Conservation (phyloP, 345 rosid species). For the Barbarea vulgaris region DNA sequence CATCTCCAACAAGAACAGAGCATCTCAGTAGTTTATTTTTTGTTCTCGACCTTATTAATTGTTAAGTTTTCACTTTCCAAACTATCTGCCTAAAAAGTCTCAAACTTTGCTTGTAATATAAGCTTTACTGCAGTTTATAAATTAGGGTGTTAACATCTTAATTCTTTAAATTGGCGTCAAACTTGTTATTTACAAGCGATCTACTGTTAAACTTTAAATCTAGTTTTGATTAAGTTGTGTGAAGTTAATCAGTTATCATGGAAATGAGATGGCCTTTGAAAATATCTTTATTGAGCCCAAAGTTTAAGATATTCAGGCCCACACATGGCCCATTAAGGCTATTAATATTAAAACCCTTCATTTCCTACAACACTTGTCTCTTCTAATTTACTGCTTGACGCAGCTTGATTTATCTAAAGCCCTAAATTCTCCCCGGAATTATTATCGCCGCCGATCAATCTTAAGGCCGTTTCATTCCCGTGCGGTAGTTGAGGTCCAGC, state of each 20-base stretch:
- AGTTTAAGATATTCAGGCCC: not conserved
- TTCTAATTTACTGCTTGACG: not conserved
- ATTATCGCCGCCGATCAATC: not conserved
- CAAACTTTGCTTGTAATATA: constrained; percentile 22
- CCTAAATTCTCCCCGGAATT: constrained; percentile 5
- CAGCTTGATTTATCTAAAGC: not conserved
- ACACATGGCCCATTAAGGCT: not conserved
- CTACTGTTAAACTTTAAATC: not conserved
- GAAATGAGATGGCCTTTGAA: not conserved
- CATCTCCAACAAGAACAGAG: constrained; percentile 60
- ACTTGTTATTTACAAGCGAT: not conserved
- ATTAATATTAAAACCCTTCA: constrained; percentile 16
- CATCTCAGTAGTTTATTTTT: constrained; percentile 27
- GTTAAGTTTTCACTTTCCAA: not conserved
- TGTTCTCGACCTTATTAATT: not conserved
- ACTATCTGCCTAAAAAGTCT: not conserved
- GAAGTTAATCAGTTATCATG: not conserved
- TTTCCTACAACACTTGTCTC: not conserved
- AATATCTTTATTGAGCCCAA: not conserved
- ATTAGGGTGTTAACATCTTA: not conserved
- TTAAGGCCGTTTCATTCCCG: not conserved
- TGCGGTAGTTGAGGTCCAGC: not conserved
- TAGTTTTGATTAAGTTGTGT: not conserved
- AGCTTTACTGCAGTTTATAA: not conserved
- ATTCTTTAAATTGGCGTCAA: no score